Percentiles rank a stretch among this genome's conserved stretches.
These are phyloP conservation scores for Volvariella volvacea DNA, from an alignment of 1,284 basidiomycete species.

Conservation along the genomic window DNA sequence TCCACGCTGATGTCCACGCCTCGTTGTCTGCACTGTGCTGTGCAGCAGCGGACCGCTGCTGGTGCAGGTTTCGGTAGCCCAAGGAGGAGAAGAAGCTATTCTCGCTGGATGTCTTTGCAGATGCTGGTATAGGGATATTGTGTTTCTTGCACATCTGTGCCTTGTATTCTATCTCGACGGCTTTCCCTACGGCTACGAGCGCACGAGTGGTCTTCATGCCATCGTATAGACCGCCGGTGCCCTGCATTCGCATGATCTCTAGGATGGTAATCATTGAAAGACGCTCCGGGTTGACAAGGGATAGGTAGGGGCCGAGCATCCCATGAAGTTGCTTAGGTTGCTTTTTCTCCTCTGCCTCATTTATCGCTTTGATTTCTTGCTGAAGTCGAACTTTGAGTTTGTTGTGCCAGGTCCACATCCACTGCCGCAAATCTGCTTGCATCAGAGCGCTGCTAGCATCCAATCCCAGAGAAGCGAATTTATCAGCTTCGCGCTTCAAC, in stretches of 20 bases:
- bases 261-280: conserved; percentile 88
- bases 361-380: conserved; percentile 49
- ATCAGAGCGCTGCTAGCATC: conserved; percentile 39
- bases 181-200: conserved; percentile 76
- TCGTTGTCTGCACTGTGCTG: conserved; percentile 60
- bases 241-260: conserved; percentile 83
- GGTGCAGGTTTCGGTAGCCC: conserved; percentile 51
- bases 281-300: conserved; percentile 70
- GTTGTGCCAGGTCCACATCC: conserved; percentile 90
- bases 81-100: conserved; percentile 48
- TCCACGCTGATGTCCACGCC: conserved; percentile 79
- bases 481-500: conserved; percentile 58
- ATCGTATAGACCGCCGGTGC: conserved; percentile 69
- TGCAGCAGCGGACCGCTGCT: conserved; percentile 56
- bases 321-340: conserved; percentile 5
- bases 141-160: conserved; percentile 72
- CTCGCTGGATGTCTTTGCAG: conserved; percentile 15
- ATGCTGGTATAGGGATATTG: conserved; percentile 46
- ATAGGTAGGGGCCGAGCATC: conserved; percentile 55
- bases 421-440: conserved; percentile 55
- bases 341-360: conserved; percentile 21
- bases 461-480: conserved; percentile 54
- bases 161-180: conserved; percentile 86
- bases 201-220: conserved; percentile 92
- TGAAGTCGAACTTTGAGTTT: conserved; percentile 51